Conservation (phyloP, 1,284 basidiomycete genomes). For the Leccinum brunneo-olivaceum region DNA sequence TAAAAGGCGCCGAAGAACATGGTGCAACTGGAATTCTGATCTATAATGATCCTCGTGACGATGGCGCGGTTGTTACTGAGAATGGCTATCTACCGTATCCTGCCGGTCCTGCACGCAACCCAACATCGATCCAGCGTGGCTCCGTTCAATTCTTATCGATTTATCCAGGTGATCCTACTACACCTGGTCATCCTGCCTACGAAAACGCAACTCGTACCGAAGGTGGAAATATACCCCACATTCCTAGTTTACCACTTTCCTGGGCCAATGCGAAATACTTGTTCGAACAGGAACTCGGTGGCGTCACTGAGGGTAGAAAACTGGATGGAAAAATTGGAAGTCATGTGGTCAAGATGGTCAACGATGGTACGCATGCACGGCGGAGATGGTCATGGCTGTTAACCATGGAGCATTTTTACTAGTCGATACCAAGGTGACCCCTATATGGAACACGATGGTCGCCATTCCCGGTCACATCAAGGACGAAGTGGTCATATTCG, state of each 20-base stretch:
- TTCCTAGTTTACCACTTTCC: conserved; percentile 76
- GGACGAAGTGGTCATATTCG: conserved; percentile 82
- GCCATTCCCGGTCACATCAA: conserved; percentile 84
- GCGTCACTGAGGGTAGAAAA: conserved; percentile 28
- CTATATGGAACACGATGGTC: conserved; percentile 85
- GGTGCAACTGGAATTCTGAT: conserved; percentile 75
- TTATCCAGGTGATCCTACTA: conserved; percentile 84
- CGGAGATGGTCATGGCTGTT: conserved; percentile 1
- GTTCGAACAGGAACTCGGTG: conserved; percentile 49
- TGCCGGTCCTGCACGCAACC: conserved; percentile 82
- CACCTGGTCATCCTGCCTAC: conserved; percentile 85
- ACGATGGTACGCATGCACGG: conserved; percentile 43
- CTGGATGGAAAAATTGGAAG: conserved; percentile 46
- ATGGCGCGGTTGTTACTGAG: conserved; percentile 73
- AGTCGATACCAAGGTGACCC: conserved; percentile 76
- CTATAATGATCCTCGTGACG: conserved; percentile 86
- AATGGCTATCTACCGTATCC: conserved; percentile 81
- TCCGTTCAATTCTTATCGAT: conserved; percentile 77
- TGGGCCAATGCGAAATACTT: conserved; percentile 64
- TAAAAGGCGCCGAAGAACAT: conserved; percentile 77
- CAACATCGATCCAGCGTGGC: conserved; percentile 80
- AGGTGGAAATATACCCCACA: conserved; percentile 68
- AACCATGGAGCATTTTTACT: conserved; percentile 6
- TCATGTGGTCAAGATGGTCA: conserved; percentile 50
- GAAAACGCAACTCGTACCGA: conserved; percentile 70